phyloP scores from a whole-genome alignment of 2,329 filamentous ascomycete species.

The Pseudogymnoascus sp. region DNA sequence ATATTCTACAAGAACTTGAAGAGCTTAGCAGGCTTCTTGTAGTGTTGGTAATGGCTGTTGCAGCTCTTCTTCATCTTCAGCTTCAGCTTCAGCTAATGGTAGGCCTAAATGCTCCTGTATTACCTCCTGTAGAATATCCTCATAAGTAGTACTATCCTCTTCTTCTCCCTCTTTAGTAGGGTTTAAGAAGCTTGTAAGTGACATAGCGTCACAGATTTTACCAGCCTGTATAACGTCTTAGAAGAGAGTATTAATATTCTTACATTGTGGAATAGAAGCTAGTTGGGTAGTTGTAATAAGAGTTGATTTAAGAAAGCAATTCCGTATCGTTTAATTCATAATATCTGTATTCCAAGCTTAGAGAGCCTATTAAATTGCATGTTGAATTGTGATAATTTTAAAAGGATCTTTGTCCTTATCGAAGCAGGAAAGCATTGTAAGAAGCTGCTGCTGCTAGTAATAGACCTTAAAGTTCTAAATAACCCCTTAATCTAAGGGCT shows the following conservation, averaged over 20 bases:
- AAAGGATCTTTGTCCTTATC: not conserved
- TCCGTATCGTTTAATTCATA: not conserved
- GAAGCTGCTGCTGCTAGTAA: not conserved
- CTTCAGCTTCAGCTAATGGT: too few species aligned
- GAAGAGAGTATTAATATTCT: not conserved
- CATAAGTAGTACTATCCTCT: not conserved
- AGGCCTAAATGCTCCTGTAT: too few species aligned
- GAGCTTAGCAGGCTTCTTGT: too few species aligned
- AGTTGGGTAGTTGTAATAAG: constrained; percentile 20
- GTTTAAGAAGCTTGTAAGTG: not conserved
- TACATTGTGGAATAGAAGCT: not conserved
- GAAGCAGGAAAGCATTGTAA: not conserved
- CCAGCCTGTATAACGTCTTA: not conserved
- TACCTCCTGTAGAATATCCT: too few species aligned
- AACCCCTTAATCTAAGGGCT: not conserved
- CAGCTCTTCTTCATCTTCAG: too few species aligned
- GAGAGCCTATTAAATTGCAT: not conserved
- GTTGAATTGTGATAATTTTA: not conserved
- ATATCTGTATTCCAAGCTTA: not conserved
- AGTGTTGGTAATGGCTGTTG: too few species aligned
- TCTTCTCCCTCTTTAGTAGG: not conserved
- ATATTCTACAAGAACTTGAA: too few species aligned
- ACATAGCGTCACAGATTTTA: not conserved
- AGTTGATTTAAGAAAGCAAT: not conserved
- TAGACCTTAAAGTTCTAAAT: not conserved